phyloP scores from a whole-genome alignment of 73 alveolate species.

The Tetrahymena malaccensis region DNA sequence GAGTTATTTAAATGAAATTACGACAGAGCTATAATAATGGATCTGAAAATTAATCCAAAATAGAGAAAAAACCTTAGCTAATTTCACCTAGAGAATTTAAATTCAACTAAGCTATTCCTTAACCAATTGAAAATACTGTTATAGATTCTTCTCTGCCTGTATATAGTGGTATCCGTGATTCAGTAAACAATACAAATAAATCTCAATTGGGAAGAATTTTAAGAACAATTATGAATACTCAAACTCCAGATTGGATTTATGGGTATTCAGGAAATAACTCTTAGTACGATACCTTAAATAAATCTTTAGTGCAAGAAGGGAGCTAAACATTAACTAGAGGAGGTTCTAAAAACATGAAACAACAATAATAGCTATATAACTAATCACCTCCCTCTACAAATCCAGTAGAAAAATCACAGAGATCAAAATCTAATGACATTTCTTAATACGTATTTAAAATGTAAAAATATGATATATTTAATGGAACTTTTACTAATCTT shows the following conservation, averaged over 20 bases:
- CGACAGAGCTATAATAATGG: neutral
- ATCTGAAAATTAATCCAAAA: neutral
- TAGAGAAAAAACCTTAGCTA: neutral
- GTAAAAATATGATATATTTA: neutral
- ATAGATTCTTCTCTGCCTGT: neutral
- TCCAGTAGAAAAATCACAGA: neutral
- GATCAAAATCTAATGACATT: neutral
- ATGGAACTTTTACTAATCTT: neutral
- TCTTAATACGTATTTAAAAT: neutral
- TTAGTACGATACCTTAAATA: neutral
- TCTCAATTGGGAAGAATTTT: neutral
- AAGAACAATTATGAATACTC: neutral
- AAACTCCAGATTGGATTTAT: neutral
- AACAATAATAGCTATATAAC: neutral
- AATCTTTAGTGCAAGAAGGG: neutral
- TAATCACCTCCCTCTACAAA: neutral
- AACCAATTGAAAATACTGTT: neutral
- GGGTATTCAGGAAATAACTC: neutral
- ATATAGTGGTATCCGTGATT: neutral
- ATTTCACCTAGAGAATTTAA: neutral
- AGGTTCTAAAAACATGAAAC: neutral
- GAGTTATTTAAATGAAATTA: neutral
- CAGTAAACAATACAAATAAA: neutral
- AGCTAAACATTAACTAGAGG: neutral
- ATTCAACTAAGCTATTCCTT: neutral